Conservation (phyloP, 805 yeast species). For the Nakazawaea molendinolei region DNA sequence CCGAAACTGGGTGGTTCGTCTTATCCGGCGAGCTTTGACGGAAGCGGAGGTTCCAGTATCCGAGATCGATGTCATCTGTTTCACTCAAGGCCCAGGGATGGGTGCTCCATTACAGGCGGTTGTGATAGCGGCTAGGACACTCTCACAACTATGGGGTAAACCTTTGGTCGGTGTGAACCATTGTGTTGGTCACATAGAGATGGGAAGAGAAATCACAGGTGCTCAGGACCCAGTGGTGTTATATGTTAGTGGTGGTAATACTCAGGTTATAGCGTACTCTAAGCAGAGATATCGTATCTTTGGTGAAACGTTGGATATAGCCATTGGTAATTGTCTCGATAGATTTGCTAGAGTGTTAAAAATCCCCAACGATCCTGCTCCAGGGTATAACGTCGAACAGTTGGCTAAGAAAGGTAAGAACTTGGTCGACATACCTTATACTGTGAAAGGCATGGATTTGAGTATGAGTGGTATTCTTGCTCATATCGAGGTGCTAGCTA, state of each 20-base stretch:
- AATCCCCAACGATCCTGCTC: slow-evolving; percentile 91
- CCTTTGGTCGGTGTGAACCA: slow-evolving; percentile 96
- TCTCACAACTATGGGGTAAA: slow-evolving; percentile 69
- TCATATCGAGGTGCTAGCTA: slow-evolving; percentile 72
- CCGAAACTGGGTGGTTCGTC: slow-evolving; percentile 84
- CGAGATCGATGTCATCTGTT: slow-evolving; percentile 76
- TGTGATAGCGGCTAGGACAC: slow-evolving; percentile 85
- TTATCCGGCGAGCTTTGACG: slow-evolving; percentile 57
- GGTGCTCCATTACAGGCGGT: slow-evolving; percentile 97
- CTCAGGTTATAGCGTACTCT: slow-evolving; percentile 96
- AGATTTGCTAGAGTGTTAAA: slow-evolving; percentile 87
- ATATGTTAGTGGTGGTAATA: slow-evolving; percentile 97
- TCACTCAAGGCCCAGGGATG: slow-evolving; percentile 99
- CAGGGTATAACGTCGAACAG: slow-evolving; percentile 96
- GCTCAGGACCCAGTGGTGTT: slow-evolving; percentile 95
- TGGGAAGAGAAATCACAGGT: slow-evolving; percentile 99
- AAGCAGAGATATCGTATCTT: slow-evolving; percentile 92
- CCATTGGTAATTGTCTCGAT: slow-evolving; percentile 95
- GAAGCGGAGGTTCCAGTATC: slow-evolving; percentile 46
- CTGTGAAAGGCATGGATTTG: slow-evolving; percentile 97
- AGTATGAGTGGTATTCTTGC: slow-evolving; percentile 95
- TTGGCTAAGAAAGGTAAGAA: slow-evolving; percentile 67
- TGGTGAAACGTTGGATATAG: slow-evolving; percentile 98
- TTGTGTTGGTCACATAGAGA: slow-evolving; percentile 96
- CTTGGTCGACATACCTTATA: slow-evolving; percentile 79